Conservation (phyloP, 1,139 yeast genomes). For the Candida frijolesensis region DNA sequence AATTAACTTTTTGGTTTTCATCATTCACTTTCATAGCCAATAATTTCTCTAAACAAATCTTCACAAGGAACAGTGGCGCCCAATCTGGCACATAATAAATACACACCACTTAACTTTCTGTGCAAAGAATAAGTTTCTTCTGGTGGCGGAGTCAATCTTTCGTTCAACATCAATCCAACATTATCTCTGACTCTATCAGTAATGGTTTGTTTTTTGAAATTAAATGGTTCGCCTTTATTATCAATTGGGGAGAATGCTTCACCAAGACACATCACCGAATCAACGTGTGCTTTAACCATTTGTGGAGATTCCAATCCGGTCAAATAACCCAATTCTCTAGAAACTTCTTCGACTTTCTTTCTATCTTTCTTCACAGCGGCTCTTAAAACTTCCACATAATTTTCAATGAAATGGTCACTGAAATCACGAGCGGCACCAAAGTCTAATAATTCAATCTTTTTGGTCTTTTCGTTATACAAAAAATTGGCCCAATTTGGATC, state of each 20-base stretch:
- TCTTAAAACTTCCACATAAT: constrained; percentile 72
- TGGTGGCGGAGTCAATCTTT: constrained; percentile 95
- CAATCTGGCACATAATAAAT: constrained; percentile 83
- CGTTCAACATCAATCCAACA: constrained; percentile 85
- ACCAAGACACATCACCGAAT: constrained; percentile 86
- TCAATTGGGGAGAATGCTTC: constrained; percentile 79
- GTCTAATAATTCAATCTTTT: constrained; percentile 82
- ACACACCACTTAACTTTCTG: constrained; percentile 93
- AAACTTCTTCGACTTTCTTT: constrained; percentile 61
- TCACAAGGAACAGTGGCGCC: constrained; percentile 84
- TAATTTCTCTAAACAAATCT: constrained; percentile 70
- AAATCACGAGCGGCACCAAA: constrained; percentile 92
- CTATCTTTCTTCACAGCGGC: constrained; percentile 78
- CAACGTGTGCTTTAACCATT: constrained; percentile 92
- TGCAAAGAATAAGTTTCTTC: constrained; percentile 96
- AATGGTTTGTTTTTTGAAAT: constrained; percentile 83
- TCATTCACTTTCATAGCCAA: constrained; percentile 46
- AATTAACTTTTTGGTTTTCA: not conserved
- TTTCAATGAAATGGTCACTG: constrained; percentile 62
- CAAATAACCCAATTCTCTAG: constrained; percentile 78
- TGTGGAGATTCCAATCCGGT: constrained; percentile 87
- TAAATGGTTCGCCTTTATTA: constrained; percentile 54
- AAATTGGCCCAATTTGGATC: constrained; percentile 99
- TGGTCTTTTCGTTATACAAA: constrained; percentile 66
- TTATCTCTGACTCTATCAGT: constrained; percentile 89